Conservation (phyloP, 176 grass and related monocot genomes). For the Paspalum notatum region DNA sequence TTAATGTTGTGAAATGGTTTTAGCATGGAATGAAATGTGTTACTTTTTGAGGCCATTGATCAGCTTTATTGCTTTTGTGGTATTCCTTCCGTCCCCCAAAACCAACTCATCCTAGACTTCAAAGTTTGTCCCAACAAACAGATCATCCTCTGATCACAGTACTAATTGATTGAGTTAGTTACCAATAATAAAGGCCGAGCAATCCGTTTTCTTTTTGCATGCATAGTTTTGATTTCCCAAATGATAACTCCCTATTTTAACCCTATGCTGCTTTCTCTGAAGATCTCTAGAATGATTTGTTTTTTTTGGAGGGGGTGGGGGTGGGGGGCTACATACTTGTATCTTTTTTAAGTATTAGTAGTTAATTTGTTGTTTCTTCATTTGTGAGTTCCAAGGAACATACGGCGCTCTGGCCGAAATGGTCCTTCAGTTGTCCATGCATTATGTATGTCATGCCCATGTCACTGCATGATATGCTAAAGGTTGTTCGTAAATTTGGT, state of each 20-base stretch:
- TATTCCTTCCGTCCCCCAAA: not conserved
- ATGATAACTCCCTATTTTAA: too few relatives aligned
- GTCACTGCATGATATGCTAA: not conserved
- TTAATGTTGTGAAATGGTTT: not conserved
- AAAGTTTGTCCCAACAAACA: too few relatives aligned
- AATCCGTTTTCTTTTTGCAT: too few relatives aligned
- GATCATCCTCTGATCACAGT: too few relatives aligned
- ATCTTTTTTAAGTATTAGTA: not conserved
- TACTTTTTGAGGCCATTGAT: not conserved
- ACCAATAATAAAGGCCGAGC: too few relatives aligned
- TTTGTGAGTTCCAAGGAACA: not conserved
- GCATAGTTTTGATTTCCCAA: too few relatives aligned
- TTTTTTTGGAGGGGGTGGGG: too few relatives aligned
- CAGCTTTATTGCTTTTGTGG: constrained; percentile 5
- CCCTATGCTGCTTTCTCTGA: too few relatives aligned
- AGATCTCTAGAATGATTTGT: too few relatives aligned
- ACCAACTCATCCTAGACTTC: too few relatives aligned
- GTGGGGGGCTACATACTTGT: not conserved
- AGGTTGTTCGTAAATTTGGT: not conserved
- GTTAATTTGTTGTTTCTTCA: constrained; percentile 1
- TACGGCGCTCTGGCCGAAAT: not conserved
- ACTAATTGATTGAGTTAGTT: too few relatives aligned
- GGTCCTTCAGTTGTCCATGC: not conserved
- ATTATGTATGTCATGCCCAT: not conserved
- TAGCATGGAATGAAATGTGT: not conserved